A percentile compares a stretch with the other conserved stretches of the same genome.
phyloP scores from a whole-genome alignment of 768 basidiomycete genomes.

The Fomitopsis serialis region DNA sequence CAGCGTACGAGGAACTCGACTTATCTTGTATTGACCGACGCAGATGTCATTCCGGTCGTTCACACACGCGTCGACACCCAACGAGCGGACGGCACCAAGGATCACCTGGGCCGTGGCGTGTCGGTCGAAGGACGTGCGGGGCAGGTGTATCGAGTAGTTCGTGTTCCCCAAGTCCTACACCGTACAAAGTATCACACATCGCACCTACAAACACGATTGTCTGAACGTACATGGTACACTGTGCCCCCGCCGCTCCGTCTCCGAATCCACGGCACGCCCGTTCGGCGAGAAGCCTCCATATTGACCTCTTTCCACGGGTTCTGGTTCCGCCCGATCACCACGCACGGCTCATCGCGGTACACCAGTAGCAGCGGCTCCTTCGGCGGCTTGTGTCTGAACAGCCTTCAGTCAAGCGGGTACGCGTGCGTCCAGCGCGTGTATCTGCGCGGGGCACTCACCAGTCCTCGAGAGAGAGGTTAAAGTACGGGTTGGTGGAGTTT shows the following conservation, averaged over 20 bases:
- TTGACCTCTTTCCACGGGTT: slow-evolving; percentile 99
- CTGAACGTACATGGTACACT: slow-evolving; percentile 83
- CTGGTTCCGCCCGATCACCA: slow-evolving; percentile 93
- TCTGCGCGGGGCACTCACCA: slow-evolving; percentile 46
- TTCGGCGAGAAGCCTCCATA: slow-evolving; percentile 45
- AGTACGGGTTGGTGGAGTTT: slow-evolving; percentile 73
- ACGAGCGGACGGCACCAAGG: slow-evolving; percentile 63
- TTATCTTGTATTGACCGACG: slow-evolving; percentile 82
- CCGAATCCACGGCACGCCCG: slow-evolving; percentile 71
- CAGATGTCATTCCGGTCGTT: slow-evolving; percentile 94
- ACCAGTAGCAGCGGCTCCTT: slow-evolving; percentile 73
- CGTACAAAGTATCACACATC: neutral
- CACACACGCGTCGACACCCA: slow-evolving; percentile 73
- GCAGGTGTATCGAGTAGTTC: slow-evolving; percentile 92
- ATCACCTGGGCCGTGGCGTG: slow-evolving; percentile 73
- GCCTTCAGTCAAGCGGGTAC: slow-evolving; percentile 38
- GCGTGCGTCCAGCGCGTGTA: neutral
- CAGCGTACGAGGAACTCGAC: slow-evolving; percentile 28
- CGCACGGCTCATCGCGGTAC: slow-evolving; percentile 84
- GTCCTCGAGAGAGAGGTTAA: slow-evolving; percentile 88
- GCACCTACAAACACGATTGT: neutral
- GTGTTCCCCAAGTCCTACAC: slow-evolving; percentile 91
- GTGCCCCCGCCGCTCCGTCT: slow-evolving; percentile 92
- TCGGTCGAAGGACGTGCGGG: slow-evolving; percentile 76
- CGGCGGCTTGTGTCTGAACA: slow-evolving; percentile 73